Evolutionary conservation across 2,329 filamentous ascomycete genomes (phyloP).

Genomic region (Mollisia scopiformis): DNA sequence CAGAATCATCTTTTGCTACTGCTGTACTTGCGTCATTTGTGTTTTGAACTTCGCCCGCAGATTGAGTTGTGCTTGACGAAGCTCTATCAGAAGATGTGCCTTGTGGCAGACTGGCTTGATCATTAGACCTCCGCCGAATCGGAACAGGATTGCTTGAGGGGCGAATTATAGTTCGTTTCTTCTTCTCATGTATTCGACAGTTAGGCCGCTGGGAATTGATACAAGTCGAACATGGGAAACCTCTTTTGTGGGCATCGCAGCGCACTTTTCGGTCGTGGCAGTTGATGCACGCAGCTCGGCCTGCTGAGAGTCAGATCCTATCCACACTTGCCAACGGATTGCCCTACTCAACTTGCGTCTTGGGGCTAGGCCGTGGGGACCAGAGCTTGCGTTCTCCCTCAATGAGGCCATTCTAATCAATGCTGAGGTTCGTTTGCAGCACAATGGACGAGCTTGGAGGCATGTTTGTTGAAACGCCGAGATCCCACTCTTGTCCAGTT

Average conservation of each 20-base stretch:
- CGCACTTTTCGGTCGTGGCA: slow-evolving; percentile 1
- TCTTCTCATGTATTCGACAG: slow-evolving; percentile 7
- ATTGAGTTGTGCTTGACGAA: neutral
- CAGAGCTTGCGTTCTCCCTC: neutral
- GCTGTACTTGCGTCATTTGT: neutral
- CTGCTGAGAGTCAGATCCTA: neutral
- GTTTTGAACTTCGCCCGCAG: neutral
- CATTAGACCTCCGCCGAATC: neutral
- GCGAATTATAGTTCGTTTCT: neutral
- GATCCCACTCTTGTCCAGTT: neutral
- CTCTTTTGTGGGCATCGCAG: slow-evolving; percentile 1
- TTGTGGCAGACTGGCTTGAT: neutral
- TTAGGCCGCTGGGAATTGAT: neutral
- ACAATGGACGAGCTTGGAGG: neutral
- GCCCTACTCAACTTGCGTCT: neutral
- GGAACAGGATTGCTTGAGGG: neutral
- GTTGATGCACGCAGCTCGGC: neutral
- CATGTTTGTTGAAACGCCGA: neutral
- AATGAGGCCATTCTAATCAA: neutral
- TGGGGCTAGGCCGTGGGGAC: neutral
- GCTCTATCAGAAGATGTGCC: neutral
- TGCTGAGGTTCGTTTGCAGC: neutral
- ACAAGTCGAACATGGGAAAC: slow-evolving; percentile 1
- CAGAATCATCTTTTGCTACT: neutral
- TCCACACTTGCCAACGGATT: neutral